These are phyloP conservation scores for Exserohilum turcica DNA, from an alignment of 2,329 filamentous ascomycete genomes.

Conservation along the genomic window DNA sequence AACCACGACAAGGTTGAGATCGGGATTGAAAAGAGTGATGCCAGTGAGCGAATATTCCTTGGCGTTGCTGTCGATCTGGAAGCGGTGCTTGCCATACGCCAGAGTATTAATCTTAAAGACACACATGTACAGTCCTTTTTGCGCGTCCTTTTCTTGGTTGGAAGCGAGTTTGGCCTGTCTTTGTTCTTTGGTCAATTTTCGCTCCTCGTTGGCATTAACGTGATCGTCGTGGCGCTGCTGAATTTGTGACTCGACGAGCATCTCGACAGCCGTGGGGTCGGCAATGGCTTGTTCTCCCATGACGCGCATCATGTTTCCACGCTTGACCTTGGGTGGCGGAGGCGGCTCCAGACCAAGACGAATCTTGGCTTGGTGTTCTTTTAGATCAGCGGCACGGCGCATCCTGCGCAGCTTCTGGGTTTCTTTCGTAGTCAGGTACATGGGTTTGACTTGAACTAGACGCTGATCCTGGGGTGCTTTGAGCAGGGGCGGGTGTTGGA, in stretches of 20 bases:
- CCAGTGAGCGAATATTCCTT: constrained; percentile 87
- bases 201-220: constrained; percentile 76
- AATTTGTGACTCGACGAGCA: constrained; percentile 90
- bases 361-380: constrained; percentile 96
- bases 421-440: constrained; percentile 90
- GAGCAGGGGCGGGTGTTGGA: constrained; percentile 90
- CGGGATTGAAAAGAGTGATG: constrained; percentile 88
- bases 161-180: constrained; percentile 78
- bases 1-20: constrained; percentile 85
- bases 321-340: constrained; percentile 94
- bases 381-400: constrained; percentile 87
- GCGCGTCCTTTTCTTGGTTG: constrained; percentile 86
- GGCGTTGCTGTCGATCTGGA: constrained; percentile 90
- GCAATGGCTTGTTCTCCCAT: constrained; percentile 91
- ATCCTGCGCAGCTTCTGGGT: constrained; percentile 89
- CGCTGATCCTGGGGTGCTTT: constrained; percentile 91
- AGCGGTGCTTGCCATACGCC: constrained; percentile 91
- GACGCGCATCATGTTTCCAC: constrained; percentile 96
- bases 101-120: constrained; percentile 90
- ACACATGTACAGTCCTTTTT: constrained; percentile 81
- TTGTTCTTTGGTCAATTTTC: constrained; percentile 88
- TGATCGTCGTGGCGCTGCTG: constrained; percentile 82
- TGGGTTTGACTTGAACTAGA: constrained; percentile 77
- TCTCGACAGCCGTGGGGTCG: constrained; percentile 95
- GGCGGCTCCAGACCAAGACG: constrained; percentile 86